Conservation (phyloP, 129 eudicot species). For the Deinandra increscens region DNA sequence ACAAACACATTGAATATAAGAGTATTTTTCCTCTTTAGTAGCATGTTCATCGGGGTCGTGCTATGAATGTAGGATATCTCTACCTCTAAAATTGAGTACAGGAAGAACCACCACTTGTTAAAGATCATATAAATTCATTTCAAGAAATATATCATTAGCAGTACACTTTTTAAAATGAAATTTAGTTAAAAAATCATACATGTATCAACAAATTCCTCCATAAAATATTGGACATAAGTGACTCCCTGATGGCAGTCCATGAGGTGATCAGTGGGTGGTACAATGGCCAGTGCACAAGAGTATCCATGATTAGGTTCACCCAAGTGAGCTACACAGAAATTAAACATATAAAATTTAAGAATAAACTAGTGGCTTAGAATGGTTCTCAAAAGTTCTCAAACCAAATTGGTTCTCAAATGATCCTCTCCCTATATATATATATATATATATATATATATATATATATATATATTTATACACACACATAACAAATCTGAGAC, state of each 20-base stretch:
- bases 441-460: no score
- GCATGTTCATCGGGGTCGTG: conserved; percentile 49
- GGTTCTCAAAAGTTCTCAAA: no score
- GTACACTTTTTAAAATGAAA: background rate
- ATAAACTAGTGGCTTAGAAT: no score
- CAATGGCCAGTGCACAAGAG: conserved; percentile 94
- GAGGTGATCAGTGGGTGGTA: conserved; percentile 92
- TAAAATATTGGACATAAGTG: conserved; percentile 87
- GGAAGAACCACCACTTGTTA: conserved; percentile 83
- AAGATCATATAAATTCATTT: conserved; percentile 46
- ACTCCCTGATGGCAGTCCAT: conserved; percentile 83
- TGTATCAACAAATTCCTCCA: conserved; percentile 89
- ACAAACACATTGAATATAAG: conserved; percentile 89
- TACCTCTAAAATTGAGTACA: conserved; percentile 65
- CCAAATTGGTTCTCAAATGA: no score
- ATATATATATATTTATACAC: background rate
- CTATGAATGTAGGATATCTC: conserved; percentile 44
- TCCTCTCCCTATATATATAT: no score
- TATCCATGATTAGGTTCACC: conserved; percentile 97
- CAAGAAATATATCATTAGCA: background rate
- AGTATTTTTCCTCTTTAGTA: conserved; percentile 65
- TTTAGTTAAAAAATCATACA: conserved; percentile 31
- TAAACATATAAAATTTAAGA: background rate
- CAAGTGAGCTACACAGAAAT: conserved; percentile 71
- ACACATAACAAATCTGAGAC: background rate